phyloP scores from a whole-genome alignment of 352 stramenopile genomes.

The Pythium scleroteichum region DNA sequence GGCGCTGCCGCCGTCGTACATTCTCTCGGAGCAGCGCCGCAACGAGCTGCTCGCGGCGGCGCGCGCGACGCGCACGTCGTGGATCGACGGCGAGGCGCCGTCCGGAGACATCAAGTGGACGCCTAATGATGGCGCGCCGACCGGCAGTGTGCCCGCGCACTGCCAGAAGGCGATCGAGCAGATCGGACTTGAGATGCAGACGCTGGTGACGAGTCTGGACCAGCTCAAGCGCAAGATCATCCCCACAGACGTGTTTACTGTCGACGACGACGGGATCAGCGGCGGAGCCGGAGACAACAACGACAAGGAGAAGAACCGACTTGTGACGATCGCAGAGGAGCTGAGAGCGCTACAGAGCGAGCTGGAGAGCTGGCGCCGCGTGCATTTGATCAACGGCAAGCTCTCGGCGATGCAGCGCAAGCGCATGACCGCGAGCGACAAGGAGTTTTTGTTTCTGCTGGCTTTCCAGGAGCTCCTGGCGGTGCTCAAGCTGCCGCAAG shows the following conservation, averaged over 20 bases:
- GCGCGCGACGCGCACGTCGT: conserved; percentile 64
- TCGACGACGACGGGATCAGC: background rate
- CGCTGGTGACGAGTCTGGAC: conserved; percentile 11
- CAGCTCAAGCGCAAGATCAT: conserved; percentile 22
- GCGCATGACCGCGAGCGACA: conserved; percentile 40
- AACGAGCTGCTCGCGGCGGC: conserved; percentile 72
- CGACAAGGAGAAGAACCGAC: conserved; percentile 4
- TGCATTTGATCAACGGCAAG: conserved; percentile 17
- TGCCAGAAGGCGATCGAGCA: conserved; percentile 49
- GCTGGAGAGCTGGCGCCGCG: conserved; percentile 48
- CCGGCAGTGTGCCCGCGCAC: conserved; percentile 24
- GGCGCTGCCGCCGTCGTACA: conserved; percentile 31
- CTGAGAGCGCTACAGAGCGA: conserved; percentile 36
- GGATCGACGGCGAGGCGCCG: conserved; percentile 53
- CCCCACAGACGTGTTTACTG: conserved; percentile 31
- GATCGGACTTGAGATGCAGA: conserved; percentile 26
- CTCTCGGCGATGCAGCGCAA: conserved; percentile 26
- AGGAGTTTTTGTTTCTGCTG: conserved; percentile 60
- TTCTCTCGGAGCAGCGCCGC: conserved; percentile 72
- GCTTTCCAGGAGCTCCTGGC: conserved; percentile 59
- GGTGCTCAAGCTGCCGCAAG: conserved; percentile 59
- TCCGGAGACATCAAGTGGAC: background rate
- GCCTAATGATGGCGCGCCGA: background rate
- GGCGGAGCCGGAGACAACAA: conserved; percentile 25
- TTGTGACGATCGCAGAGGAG: conserved; percentile 48